phyloP scores from a whole-genome alignment of 495 filamentous ascomycete species.

The Hypoxylon intermedium region DNA sequence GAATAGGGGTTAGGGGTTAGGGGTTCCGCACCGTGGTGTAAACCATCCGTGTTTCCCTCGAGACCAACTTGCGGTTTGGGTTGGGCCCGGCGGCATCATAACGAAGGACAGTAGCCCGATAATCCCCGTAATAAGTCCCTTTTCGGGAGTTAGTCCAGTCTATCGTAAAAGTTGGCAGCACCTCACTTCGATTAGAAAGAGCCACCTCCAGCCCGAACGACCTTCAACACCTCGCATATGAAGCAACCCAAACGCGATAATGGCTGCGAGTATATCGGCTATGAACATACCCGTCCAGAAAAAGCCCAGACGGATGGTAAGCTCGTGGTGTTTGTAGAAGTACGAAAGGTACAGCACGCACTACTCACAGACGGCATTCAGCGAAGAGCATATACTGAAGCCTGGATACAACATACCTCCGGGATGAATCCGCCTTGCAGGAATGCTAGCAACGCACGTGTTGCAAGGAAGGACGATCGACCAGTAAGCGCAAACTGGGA shows the following conservation, averaged over 20 bases:
- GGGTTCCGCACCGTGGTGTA: conserved; percentile 55
- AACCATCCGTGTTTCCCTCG: conserved; percentile 77
- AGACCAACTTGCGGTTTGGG: conserved; percentile 68
- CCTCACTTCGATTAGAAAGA: conserved; percentile 64
- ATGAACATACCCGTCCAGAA: conserved; percentile 72
- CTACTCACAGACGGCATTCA: conserved; percentile 8
- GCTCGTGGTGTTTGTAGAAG: conserved; percentile 75
- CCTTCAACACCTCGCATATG: conserved; percentile 67
- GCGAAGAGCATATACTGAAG: not conserved
- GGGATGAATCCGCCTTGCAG: conserved; percentile 77
- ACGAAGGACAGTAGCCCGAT: conserved; percentile 70
- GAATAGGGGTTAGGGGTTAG: not conserved
- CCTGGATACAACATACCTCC: conserved; percentile 38
- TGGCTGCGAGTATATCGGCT: conserved; percentile 70
- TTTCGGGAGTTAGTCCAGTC: not conserved
- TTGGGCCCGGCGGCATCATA: conserved; percentile 75
- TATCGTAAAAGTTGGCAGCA: not conserved
- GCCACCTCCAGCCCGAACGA: conserved; percentile 74
- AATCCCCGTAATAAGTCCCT: conserved; percentile 62
- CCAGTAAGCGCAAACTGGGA: conserved; percentile 71
- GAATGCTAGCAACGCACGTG: conserved; percentile 71
- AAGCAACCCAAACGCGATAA: conserved; percentile 75
- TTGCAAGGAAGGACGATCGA: conserved; percentile 66
- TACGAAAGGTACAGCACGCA: conserved; percentile 73
- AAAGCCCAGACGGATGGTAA: conserved; percentile 59